These are phyloP conservation scores for Cerioporus squamosus DNA, from an alignment of 1,284 basidiomycete species.

Conservation along the genomic window DNA sequence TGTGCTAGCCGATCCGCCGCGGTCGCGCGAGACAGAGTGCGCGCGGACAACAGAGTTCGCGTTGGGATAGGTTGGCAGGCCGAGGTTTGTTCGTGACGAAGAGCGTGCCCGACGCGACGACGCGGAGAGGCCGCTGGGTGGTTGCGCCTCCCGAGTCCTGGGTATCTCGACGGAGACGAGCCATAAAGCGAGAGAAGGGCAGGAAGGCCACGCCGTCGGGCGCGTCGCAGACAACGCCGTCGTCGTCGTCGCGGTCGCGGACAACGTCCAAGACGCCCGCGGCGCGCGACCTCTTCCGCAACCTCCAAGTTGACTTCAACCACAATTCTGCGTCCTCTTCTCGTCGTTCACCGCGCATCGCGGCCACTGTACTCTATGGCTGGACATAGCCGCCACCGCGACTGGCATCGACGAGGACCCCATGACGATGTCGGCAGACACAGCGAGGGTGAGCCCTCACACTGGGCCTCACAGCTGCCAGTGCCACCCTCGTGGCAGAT, in stretches of 20 bases:
- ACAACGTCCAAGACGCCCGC: slow-evolving; percentile 5
- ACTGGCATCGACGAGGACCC: not conserved
- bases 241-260: slow-evolving; percentile 13
- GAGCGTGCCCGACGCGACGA: slow-evolving; percentile 77
- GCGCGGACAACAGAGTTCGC: slow-evolving; percentile 65
- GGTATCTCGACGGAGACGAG: slow-evolving; percentile 37
- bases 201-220: slow-evolving; percentile 1
- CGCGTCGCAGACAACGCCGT: slow-evolving; percentile 7
- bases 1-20: slow-evolving; percentile 74
- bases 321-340: too few species aligned
- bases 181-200: slow-evolving; percentile 26
- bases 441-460: slow-evolving; percentile 18
- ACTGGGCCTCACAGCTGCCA: too few species aligned
- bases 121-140: slow-evolving; percentile 54
- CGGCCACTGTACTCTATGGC: too few species aligned
- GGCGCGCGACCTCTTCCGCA: not conserved
- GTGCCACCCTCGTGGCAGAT: slow-evolving; percentile 14
- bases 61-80: slow-evolving; percentile 62
- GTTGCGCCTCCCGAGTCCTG: slow-evolving; percentile 25
- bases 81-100: slow-evolving; percentile 75
- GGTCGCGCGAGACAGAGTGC: slow-evolving; percentile 63
- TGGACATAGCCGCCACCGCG: not conserved
- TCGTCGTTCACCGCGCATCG: too few species aligned
- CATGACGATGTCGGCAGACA: slow-evolving; percentile 2
- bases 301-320: not conserved